phyloP scores from a whole-genome alignment of 1,284 basidiomycete species.

The Bondarzewia mesenterica region DNA sequence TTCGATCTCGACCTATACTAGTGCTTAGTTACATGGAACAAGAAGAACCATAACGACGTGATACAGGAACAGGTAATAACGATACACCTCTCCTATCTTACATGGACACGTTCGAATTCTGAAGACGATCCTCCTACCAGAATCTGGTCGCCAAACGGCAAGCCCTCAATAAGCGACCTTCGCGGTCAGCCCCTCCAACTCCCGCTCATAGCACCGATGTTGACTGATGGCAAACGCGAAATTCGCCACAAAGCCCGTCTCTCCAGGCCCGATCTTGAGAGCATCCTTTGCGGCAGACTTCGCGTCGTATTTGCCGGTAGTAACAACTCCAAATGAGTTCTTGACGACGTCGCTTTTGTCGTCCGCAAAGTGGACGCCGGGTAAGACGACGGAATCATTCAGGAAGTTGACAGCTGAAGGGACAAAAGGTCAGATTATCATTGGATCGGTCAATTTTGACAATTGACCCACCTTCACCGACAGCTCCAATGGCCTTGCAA shows the following conservation, averaged over 20 bases:
- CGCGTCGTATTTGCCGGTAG: conserved; percentile 39
- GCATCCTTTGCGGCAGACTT: conserved; percentile 32
- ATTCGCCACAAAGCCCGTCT: conserved; percentile 47
- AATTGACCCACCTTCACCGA: conserved; percentile 48
- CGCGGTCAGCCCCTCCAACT: conserved; percentile 43
- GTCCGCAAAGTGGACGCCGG: conserved; percentile 30
- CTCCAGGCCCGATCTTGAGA: conserved; percentile 33
- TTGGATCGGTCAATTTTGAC: not conserved
- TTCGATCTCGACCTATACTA: too few relatives aligned
- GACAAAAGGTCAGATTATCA: not conserved
- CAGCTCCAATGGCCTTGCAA: conserved; percentile 68
- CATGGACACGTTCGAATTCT: too few relatives aligned
- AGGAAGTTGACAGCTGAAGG: conserved; percentile 40
- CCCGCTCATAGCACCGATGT: conserved; percentile 55
- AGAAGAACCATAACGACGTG: too few relatives aligned
- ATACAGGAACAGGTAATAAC: too few relatives aligned
- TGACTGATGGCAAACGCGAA: conserved; percentile 57
- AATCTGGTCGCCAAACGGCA: too few relatives aligned
- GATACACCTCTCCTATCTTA: too few relatives aligned
- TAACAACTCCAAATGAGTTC: conserved; percentile 54
- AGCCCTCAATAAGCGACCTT: conserved; percentile 53
- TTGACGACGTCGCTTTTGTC: conserved; percentile 30
- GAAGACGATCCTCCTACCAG: too few relatives aligned
- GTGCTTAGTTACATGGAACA: too few relatives aligned
- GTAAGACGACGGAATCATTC: conserved; percentile 35